These are phyloP conservation scores for Pseudopithomyces chartarum DNA, from an alignment of 2,329 filamentous ascomycete genomes.

Conservation along the genomic window DNA sequence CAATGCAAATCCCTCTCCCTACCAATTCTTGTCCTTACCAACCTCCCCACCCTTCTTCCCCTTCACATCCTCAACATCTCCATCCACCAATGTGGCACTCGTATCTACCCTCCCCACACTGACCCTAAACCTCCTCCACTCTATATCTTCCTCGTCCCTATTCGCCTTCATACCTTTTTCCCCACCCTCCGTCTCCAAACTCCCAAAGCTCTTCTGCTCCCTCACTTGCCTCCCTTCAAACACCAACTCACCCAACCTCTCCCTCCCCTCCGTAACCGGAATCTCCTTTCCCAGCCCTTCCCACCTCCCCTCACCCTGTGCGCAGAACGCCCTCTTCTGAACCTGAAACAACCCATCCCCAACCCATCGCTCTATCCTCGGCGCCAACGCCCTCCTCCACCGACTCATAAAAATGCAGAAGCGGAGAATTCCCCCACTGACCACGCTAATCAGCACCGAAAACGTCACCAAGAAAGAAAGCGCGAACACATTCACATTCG, in stretches of 20 bases:
- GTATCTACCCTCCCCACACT: conserved; percentile 7
- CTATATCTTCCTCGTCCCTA: not conserved
- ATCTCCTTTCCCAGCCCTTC: conserved; percentile 20
- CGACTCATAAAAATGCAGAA: conserved; percentile 22
- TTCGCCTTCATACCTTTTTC: not conserved
- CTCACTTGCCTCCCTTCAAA: not conserved
- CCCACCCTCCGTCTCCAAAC: not conserved
- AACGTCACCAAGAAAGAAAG: conserved; percentile 22
- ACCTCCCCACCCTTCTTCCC: not conserved
- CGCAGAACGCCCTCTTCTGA: conserved; percentile 31
- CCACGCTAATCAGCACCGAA: conserved; percentile 11
- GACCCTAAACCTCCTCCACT: not conserved
- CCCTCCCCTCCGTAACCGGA: conserved; percentile 14
- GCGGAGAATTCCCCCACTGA: conserved; percentile 20
- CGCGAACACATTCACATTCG: conserved; percentile 31
- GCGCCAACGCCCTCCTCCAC: conserved; percentile 21
- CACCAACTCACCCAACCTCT: conserved; percentile 11
- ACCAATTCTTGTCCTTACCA: too few relatives aligned
- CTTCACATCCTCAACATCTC: not conserved
- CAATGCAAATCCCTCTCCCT: too few relatives aligned
- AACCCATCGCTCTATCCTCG: conserved; percentile 30
- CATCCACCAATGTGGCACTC: not conserved
- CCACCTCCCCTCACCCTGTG: conserved; percentile 19
- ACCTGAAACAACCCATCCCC: conserved; percentile 33
- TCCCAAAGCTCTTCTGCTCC: not conserved